Conservation (phyloP, 768 basidiomycete species). For the Steccherinum ochraceum region DNA sequence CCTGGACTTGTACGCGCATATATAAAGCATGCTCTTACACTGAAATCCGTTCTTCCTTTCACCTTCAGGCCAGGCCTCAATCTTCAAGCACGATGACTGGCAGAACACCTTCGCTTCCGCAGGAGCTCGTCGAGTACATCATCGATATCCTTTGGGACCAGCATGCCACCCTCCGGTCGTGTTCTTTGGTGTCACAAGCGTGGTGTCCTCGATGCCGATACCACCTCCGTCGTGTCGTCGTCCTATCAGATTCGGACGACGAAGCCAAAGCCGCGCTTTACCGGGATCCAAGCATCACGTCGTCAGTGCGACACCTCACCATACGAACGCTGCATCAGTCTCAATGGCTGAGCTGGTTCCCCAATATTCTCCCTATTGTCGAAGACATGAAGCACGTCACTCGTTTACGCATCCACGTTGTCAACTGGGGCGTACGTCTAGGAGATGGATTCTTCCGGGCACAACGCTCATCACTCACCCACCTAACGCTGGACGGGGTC, state of each 20-base stretch:
- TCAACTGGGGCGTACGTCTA: background rate
- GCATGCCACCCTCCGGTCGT: background rate
- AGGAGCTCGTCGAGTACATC: background rate
- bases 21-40: too few relatives aligned
- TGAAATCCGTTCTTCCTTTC: too few relatives aligned
- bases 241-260: background rate
- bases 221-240: background rate
- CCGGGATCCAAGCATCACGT: background rate
- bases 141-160: background rate
- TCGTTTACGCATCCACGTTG: background rate
- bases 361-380: background rate
- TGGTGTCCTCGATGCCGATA: background rate
- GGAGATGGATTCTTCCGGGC: background rate
- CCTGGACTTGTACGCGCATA: too few relatives aligned
- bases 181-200: background rate
- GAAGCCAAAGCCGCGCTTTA: background rate
- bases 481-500: background rate
- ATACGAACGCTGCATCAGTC: background rate
- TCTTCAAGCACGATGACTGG: background rate
- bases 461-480: background rate
- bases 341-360: background rate
- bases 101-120: background rate
- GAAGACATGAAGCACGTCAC: background rate
- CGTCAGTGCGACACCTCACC: background rate
- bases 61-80: too few relatives aligned